phyloP scores from a whole-genome alignment of 768 basidiomycete genomes.

The Phaeotremella skinneri region DNA sequence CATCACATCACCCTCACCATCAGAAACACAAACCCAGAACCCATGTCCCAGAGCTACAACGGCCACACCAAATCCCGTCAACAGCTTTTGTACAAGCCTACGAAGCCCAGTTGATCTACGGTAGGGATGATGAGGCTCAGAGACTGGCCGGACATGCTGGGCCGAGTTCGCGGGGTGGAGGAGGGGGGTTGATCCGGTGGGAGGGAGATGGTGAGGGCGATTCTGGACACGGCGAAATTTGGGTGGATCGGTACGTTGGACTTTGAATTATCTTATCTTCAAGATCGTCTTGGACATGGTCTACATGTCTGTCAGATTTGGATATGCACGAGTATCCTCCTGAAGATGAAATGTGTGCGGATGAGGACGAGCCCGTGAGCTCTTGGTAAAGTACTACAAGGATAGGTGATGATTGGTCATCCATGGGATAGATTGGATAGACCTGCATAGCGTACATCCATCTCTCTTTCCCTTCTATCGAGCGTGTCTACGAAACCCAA shows the following conservation, averaged over 20 bases:
- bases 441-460: background rate
- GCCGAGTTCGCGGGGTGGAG: conserved; percentile 18
- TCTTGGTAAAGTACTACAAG: background rate
- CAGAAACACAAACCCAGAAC: background rate
- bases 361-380: background rate
- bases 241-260: conserved; percentile 74
- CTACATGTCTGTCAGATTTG: background rate
- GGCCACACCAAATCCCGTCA: conserved; percentile 4
- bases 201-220: conserved; percentile 26
- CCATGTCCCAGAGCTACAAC: background rate
- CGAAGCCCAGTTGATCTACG: conserved; percentile 68
- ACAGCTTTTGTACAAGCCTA: conserved; percentile 61
- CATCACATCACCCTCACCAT: background rate
- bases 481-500: background rate
- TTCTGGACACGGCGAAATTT: conserved; percentile 54
- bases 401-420: background rate
- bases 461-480: too few relatives aligned
- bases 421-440: background rate
- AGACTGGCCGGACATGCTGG: background rate
- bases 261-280: conserved; percentile 21
- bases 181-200: conserved; percentile 54
- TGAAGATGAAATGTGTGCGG: background rate
- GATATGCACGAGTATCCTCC: too few relatives aligned
- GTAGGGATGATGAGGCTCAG: conserved; percentile 46
- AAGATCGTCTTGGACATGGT: conserved; percentile 26